Evolutionary conservation across 352 stramenopile species (phyloP), one percentile per base, ranked within the genome.

Genomic region (Globisporangium okanoganense): DNA sequence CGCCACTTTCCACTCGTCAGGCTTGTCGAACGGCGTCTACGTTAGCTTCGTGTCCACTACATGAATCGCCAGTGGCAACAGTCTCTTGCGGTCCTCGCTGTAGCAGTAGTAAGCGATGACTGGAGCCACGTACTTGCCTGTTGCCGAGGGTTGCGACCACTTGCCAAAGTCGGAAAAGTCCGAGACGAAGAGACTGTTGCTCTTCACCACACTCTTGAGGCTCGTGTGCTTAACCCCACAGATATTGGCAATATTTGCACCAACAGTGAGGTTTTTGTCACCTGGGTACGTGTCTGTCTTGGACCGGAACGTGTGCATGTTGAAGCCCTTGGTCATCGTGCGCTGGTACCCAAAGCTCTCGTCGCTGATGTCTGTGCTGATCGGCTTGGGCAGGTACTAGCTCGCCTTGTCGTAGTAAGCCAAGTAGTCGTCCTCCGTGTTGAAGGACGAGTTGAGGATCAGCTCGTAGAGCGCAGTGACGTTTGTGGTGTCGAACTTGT

Each of bases 11-110:
- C 1, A 45, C 36, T 6, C 64, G 53, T 16, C 66, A 53, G 22
- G 44, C 8, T 48, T 41, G 48, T 85, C 76, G 29, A 73, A 75
- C 12, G 75, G 74, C 48, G 77, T 78, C 69, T 87, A 87, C 24
- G 71, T 71, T 25, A 87, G 33, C 2, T 44, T 56, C 0, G 75
- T 73, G 57, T 82, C 71, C 18, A 76, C 52, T 0, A 84, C 56
- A 13, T 47, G 62, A 50, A 84, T 84, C 45, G 76, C 67, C 7
- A 84, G 58, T 18, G 77, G 75, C 54, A 79, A 36, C 20, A 87
- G 64, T 35, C 70, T 49, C 25, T 40, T n/a, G 7, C 56, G 33
- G 33, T 58, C 59, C n/a, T n/a, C n/a, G n/a, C n/a, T n/a, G n/a
- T n/a, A n/a, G n/a, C n/a, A n/a, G n/a, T n/a, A n/a, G n/a, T n/a